phyloP scores from a whole-genome alignment of 805 yeast species.

The Ogataea pignaliae region DNA sequence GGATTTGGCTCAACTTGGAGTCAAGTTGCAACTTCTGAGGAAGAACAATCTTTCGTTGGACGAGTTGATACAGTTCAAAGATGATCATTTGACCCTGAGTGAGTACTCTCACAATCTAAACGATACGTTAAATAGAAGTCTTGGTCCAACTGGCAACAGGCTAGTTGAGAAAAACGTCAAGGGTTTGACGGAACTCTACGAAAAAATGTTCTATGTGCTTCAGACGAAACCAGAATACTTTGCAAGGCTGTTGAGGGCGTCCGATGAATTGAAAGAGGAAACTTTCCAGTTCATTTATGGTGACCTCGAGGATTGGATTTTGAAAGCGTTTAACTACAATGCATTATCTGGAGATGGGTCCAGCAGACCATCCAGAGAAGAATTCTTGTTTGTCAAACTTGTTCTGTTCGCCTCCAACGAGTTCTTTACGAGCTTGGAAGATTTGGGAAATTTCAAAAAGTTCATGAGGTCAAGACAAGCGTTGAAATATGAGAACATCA shows the following conservation, averaged over 20 bases:
- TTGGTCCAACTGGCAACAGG: constrained; percentile 16
- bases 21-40: constrained; percentile 71
- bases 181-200: constrained; percentile 62
- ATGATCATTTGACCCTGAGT: constrained; percentile 28
- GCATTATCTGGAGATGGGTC: constrained; percentile 9
- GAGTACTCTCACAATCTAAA: constrained; percentile 24
- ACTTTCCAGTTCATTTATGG: constrained; percentile 18
- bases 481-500: constrained; percentile 10
- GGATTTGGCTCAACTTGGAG: constrained; percentile 70
- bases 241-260: constrained; percentile 42
- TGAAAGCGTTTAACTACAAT: constrained; percentile 29
- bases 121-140: constrained; percentile 19
- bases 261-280: constrained; percentile 18
- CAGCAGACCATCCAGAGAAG: constrained; percentile 57
- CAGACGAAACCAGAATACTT: constrained; percentile 82
- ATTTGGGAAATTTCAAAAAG: constrained; percentile 19
- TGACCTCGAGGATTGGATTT: constrained; percentile 32
- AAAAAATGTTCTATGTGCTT: constrained; percentile 70
- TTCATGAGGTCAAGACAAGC: constrained; percentile 23
- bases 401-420: constrained; percentile 42
- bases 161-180: constrained; percentile 36
- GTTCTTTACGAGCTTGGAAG: constrained; percentile 31
- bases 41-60: constrained; percentile 77
- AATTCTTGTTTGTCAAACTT: constrained; percentile 57
- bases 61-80: constrained; percentile 46